These are phyloP conservation scores for Manihot esculenta DNA, from an alignment of 441 rosid species.

Conservation along the genomic window DNA sequence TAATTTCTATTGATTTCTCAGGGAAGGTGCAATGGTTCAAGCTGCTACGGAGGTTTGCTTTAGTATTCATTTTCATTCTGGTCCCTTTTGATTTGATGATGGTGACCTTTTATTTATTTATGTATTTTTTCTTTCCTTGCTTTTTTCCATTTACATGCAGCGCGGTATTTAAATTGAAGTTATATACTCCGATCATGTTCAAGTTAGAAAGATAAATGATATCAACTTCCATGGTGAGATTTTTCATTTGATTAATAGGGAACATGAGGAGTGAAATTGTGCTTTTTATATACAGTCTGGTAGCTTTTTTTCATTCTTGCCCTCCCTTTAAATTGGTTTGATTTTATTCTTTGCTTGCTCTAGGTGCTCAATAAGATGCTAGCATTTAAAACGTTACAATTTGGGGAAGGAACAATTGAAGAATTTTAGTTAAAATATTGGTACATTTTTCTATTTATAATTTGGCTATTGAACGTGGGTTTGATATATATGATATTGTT, in stretches of 20 bases:
- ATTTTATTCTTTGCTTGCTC: too few species aligned
- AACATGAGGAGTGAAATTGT: too few species aligned
- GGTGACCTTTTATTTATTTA: not conserved
- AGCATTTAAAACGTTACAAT: too few species aligned
- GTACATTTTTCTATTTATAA: not conserved
- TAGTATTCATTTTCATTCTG: not conserved
- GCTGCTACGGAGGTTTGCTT: conserved; percentile 66
- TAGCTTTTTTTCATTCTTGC: too few species aligned
- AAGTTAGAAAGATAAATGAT: conserved; percentile 73
- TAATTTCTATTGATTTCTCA: conserved; percentile 69
- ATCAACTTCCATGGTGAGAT: conserved; percentile 65
- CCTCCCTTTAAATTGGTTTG: too few species aligned
- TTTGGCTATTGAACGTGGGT: not conserved
- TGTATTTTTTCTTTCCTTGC: not conserved
- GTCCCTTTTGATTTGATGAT: not conserved
- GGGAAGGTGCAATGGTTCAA: conserved; percentile 60
- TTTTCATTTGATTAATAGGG: not conserved
- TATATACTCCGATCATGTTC: conserved; percentile 63
- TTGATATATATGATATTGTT: not conserved
- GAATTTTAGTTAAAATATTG: too few species aligned
- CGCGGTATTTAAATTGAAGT: conserved; percentile 84
- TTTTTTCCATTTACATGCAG: conserved; percentile 33
- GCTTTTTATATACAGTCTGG: too few species aligned
- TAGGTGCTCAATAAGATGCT: too few species aligned
- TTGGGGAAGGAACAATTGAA: too few species aligned